Evolutionary conservation across 345 rosid genomes (phyloP).

Genomic region (Hibiscus syriacus): DNA sequence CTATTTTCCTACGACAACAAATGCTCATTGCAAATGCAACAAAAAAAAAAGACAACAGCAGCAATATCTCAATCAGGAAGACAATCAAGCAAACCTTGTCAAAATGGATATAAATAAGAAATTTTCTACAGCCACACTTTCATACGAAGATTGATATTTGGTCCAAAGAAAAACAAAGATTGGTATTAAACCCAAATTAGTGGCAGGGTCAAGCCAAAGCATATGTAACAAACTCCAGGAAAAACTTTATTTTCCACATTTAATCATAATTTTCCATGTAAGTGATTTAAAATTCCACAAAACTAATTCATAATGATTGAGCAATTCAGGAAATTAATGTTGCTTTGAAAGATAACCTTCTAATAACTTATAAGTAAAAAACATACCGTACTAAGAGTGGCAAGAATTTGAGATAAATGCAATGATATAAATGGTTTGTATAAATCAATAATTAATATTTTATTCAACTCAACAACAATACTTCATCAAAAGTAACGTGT

Average conservation of each 20-base stretch:
- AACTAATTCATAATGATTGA: not conserved
- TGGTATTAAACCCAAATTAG: not conserved
- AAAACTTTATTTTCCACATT: not conserved
- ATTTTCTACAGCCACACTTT: not conserved
- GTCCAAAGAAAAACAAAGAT: not conserved
- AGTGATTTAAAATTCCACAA: not conserved
- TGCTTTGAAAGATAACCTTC: not conserved
- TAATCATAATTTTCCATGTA: not conserved
- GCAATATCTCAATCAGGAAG: not conserved
- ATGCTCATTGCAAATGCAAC: slow-evolving; percentile 3
- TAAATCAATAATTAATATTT: not conserved
- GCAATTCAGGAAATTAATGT: not conserved
- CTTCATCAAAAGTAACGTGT: not conserved
- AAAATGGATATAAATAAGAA: not conserved
- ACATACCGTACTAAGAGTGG: not conserved
- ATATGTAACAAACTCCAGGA: not conserved
- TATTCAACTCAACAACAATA: not conserved
- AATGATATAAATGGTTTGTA: not conserved
- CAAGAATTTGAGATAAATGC: not conserved
- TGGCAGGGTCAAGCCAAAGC: not conserved
- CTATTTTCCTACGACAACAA: not conserved
- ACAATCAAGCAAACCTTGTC: not conserved
- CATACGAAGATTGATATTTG: not conserved
- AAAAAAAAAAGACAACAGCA: not conserved
- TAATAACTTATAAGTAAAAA: not conserved